Evolutionary conservation across 768 basidiomycete genomes (phyloP).

Genomic region (Hygrophorus pudorinus): DNA sequence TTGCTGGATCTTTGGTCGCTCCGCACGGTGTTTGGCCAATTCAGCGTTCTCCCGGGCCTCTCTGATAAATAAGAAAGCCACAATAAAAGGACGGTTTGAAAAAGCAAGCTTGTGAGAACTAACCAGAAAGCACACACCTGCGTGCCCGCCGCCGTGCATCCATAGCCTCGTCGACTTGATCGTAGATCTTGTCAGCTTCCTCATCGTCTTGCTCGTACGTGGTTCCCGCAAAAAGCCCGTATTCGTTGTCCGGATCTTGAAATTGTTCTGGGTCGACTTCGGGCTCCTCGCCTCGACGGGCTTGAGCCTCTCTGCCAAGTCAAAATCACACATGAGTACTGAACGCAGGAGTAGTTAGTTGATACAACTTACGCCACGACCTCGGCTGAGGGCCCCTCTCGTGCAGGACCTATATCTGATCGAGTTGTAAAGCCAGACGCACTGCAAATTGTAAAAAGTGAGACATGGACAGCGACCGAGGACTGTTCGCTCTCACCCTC

Average conservation of each 20-base stretch:
- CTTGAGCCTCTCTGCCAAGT: constrained; percentile 68
- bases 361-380: constrained; percentile 60
- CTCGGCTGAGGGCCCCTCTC: constrained; percentile 91
- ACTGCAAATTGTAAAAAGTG: constrained; percentile 29
- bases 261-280: constrained; percentile 87
- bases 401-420: constrained; percentile 96
- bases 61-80: constrained; percentile 29
- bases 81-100: constrained; percentile 18
- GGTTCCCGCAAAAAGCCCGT: constrained; percentile 89
- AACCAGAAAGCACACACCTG: constrained; percentile 53
- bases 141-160: constrained; percentile 72
- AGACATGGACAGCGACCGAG: not conserved
- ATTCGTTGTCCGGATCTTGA: constrained; percentile 97
- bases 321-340: constrained; percentile 2
- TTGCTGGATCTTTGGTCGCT: constrained; percentile 90
- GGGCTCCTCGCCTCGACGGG: constrained; percentile 75
- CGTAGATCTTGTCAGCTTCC: constrained; percentile 94
- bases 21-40: constrained; percentile 67
- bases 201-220: constrained; percentile 97
- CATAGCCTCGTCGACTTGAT: constrained; percentile 84
- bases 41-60: constrained; percentile 72
- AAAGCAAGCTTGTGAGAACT: constrained; percentile 17
- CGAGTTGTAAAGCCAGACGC: constrained; percentile 97
- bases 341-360: not conserved
- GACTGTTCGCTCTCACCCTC: constrained; percentile 58